Evolutionary conservation across 2,329 filamentous ascomycete species (phyloP).

Genomic region (Verticillium longisporum): DNA sequence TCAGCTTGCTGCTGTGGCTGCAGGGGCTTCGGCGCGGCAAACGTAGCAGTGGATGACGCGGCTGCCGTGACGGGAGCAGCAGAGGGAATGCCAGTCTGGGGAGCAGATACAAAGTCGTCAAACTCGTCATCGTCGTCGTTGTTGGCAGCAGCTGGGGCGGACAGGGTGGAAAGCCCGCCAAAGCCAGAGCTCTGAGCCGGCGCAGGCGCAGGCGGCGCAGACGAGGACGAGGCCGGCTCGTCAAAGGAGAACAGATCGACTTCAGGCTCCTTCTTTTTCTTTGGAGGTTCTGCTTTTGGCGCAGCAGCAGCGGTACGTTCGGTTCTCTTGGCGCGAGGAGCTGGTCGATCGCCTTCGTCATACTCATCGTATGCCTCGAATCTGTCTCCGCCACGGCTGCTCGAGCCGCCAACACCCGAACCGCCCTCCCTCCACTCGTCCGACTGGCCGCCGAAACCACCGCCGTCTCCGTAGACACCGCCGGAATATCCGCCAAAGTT

Average conservation of each 20-base stretch:
- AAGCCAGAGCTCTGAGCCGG: slow-evolving; percentile 35
- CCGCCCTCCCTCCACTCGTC: slow-evolving; percentile 61
- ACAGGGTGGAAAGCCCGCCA: slow-evolving; percentile 31
- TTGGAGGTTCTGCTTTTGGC: slow-evolving; percentile 64
- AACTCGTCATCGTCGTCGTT: slow-evolving; percentile 83
- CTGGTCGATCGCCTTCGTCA: slow-evolving; percentile 61
- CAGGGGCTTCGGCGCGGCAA: slow-evolving; percentile 76
- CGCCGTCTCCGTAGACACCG: slow-evolving; percentile 90
- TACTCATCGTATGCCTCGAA: slow-evolving; percentile 98
- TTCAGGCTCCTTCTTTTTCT: slow-evolving; percentile 86
- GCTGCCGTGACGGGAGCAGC: slow-evolving; percentile 41
- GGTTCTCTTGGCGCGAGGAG: slow-evolving; percentile 36
- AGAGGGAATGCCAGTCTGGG: slow-evolving; percentile 29
- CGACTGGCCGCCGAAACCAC: slow-evolving; percentile 77
- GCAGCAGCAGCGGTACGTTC: slow-evolving; percentile 27
- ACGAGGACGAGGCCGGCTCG: slow-evolving; percentile 53
- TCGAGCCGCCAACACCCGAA: slow-evolving; percentile 26
- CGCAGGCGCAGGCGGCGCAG: slow-evolving; percentile 33
- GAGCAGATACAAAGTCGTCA: slow-evolving; percentile 91
- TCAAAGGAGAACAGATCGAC: slow-evolving; percentile 92
- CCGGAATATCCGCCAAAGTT: slow-evolving; percentile 56
- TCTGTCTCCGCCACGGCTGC: slow-evolving; percentile 50
- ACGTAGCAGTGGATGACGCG: slow-evolving; percentile 55
- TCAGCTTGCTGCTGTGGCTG: slow-evolving; percentile 76
- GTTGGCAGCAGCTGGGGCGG: slow-evolving; percentile 21